phyloP scores from a whole-genome alignment of 495 filamentous ascomycete species.

The Barbatosphaeria neglecta region DNA sequence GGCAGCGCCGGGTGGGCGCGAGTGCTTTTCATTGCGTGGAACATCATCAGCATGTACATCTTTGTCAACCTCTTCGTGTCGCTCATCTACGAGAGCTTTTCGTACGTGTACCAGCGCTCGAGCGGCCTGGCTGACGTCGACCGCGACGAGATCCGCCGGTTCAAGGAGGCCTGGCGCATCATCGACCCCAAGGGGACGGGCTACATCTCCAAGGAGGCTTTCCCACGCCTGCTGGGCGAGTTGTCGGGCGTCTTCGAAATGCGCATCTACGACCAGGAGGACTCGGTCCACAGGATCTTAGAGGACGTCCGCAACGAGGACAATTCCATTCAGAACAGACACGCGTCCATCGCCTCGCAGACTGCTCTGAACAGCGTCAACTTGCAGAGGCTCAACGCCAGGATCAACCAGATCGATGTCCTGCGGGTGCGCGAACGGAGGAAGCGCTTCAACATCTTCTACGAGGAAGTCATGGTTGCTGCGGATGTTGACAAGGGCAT shows the following conservation, averaged over 20 bases:
- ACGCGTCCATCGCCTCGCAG: slow-evolving; percentile 39
- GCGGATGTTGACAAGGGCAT: slow-evolving; percentile 81
- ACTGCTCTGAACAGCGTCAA: slow-evolving; percentile 55
- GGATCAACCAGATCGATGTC: slow-evolving; percentile 67
- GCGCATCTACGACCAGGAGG: slow-evolving; percentile 89
- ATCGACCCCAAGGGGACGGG: slow-evolving; percentile 86
- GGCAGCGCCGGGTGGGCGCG: slow-evolving; percentile 81
- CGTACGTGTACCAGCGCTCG: slow-evolving; percentile 95
- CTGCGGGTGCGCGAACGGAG: slow-evolving; percentile 59
- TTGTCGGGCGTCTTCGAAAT: slow-evolving; percentile 92
- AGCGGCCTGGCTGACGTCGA: slow-evolving; percentile 75
- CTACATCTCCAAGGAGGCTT: slow-evolving; percentile 83
- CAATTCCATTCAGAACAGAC: slow-evolving; percentile 38
- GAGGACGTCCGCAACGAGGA: slow-evolving; percentile 57
- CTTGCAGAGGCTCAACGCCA: slow-evolving; percentile 58
- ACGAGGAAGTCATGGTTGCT: slow-evolving; percentile 90
- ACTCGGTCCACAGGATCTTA: slow-evolving; percentile 70
- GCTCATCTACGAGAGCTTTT: slow-evolving; percentile 98
- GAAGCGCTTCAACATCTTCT: slow-evolving; percentile 78
- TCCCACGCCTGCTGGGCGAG: slow-evolving; percentile 81
- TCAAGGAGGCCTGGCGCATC: slow-evolving; percentile 97
- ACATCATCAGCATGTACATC: slow-evolving; percentile 99
- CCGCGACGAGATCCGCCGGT: slow-evolving; percentile 84
- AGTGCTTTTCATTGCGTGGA: slow-evolving; percentile 87
- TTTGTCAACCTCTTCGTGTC: slow-evolving; percentile 98